These are phyloP conservation scores for Aureobasidium sp. DNA, from an alignment of 2,329 filamentous ascomycete species.

Conservation along the genomic window DNA sequence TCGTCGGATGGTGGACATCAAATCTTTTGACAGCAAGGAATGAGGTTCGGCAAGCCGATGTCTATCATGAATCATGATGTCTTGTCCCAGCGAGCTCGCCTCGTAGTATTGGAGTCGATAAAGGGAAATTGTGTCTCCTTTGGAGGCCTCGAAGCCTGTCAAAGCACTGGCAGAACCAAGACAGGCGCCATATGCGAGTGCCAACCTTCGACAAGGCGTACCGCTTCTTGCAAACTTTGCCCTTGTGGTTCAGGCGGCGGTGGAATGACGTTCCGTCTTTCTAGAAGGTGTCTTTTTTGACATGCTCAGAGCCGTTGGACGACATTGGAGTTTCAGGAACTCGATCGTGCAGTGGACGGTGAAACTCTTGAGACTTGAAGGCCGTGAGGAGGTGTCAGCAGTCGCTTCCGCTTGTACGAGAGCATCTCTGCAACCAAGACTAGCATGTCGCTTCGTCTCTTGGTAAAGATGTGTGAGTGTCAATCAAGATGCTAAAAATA, in stretches of 20 bases:
- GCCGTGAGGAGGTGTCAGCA: background rate
- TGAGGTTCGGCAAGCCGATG: background rate
- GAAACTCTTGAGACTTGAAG: background rate
- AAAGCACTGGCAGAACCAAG: background rate
- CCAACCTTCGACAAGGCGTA: background rate
- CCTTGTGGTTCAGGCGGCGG: background rate
- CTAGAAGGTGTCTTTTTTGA: background rate
- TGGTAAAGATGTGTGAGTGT: background rate
- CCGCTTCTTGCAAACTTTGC: background rate
- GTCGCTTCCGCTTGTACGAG: background rate
- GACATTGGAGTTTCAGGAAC: background rate
- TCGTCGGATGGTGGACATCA: background rate
- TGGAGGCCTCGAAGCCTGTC: background rate
- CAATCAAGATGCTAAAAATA: background rate
- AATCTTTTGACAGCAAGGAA: background rate
- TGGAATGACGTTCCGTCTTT: background rate
- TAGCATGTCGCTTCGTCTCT: background rate
- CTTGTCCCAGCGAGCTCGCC: background rate
- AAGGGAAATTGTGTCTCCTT: background rate
- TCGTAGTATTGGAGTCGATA: background rate
- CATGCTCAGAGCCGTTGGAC: background rate
- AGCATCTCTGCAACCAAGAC: background rate
- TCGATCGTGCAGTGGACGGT: background rate
- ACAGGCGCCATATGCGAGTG: background rate
- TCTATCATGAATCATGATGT: background rate